Percentiles rank a stretch among this genome's conserved stretches.
Conservation (phyloP, 306 rosid genomes). For the Pyrus betulifolia region DNA sequence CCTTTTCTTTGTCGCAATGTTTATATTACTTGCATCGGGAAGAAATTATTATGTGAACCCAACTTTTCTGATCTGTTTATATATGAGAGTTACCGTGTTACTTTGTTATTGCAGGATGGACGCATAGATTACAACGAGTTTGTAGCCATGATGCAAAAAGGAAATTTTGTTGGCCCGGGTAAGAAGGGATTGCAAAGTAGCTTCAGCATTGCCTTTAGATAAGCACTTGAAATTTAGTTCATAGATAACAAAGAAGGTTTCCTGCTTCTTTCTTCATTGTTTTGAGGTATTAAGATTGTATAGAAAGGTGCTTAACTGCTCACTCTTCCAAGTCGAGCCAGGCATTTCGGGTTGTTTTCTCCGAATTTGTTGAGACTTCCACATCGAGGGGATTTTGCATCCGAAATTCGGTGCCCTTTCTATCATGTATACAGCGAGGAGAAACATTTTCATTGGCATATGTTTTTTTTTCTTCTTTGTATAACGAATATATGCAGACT, state of each 20-base stretch:
- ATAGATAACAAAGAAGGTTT: not conserved
- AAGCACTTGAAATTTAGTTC: conserved; percentile 40
- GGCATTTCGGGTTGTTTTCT: not conserved
- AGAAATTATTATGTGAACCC: not conserved
- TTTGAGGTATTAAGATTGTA: conserved; percentile 19
- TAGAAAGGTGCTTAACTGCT: conserved; percentile 10
- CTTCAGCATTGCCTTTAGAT: conserved; percentile 73
- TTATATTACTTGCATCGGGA: not conserved
- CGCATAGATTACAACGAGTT: conserved; percentile 90
- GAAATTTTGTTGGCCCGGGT: conserved; percentile 45
- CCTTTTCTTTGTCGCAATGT: not conserved
- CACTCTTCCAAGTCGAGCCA: conserved; percentile 7
- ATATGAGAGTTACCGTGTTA: not conserved
- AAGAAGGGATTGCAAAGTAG: conserved; percentile 63
- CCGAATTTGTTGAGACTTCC: conserved; percentile 4
- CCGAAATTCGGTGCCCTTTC: not conserved
- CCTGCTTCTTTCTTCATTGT: conserved; percentile 1
- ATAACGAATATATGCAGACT: not conserved
- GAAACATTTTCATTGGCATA: not conserved
- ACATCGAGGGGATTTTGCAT: conserved; percentile 2
- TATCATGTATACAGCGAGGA: conserved; percentile 12
- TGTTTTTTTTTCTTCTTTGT: not conserved
- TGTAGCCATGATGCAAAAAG: conserved; percentile 97
- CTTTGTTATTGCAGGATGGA: conserved; percentile 60
- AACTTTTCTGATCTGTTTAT: not conserved